Percentiles rank a stretch among this genome's conserved stretches.
Evolutionary conservation across 495 filamentous ascomycete genomes (phyloP).

Genomic region (Pseudoneurospora amorphoporcata): DNA sequence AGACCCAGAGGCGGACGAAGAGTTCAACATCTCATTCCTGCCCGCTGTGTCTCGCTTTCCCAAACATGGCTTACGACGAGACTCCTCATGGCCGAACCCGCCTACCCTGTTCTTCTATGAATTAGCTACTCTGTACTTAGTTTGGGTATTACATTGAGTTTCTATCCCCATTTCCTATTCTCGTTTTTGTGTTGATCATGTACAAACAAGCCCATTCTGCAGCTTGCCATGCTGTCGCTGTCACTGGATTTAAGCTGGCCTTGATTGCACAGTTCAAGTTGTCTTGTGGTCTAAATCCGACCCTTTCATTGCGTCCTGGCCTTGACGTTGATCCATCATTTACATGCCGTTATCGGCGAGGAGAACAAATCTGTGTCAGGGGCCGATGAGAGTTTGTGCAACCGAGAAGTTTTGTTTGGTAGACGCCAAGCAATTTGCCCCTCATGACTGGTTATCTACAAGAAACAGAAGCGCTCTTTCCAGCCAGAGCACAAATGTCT

Average conservation of each 20-base stretch:
- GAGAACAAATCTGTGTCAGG: not conserved
- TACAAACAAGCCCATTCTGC: fast-evolving
- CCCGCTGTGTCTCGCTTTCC: not conserved
- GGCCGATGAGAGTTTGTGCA: not conserved
- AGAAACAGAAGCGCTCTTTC: not conserved
- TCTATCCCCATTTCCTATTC: not conserved
- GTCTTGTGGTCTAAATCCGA: not conserved
- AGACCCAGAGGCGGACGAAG: not conserved
- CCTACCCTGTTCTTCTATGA: not conserved
- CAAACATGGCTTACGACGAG: not conserved
- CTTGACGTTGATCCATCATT: not conserved
- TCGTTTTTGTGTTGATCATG: not conserved
- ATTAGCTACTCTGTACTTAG: not conserved
- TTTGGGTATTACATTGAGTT: not conserved
- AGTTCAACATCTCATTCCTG: not conserved
- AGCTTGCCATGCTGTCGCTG: not conserved
- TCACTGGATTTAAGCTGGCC: not conserved
- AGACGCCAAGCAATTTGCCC: not conserved
- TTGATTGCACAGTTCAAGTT: fast-evolving
- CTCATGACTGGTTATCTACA: not conserved
- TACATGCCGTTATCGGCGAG: not conserved
- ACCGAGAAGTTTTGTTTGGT: not conserved
- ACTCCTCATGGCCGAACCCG: not conserved
- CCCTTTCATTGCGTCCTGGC: not conserved
- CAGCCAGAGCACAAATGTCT: not conserved